Evolutionary conservation across 495 filamentous ascomycete species (phyloP).

Genomic region (Annulohypoxylon nitens): DNA sequence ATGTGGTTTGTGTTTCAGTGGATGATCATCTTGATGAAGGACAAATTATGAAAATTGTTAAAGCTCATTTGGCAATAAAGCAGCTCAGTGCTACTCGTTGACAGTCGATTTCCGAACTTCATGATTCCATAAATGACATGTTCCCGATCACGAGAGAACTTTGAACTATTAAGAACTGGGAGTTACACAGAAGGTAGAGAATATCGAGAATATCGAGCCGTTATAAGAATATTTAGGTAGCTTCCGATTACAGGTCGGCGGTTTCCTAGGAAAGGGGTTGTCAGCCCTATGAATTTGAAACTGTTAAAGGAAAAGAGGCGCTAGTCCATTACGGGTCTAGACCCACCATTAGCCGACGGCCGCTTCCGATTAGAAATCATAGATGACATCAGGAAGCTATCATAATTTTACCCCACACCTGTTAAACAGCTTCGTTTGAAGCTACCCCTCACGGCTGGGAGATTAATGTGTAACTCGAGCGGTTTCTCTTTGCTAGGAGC

Average conservation of each 20-base stretch:
- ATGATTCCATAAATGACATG: background rate
- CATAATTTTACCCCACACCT: constrained; percentile 33
- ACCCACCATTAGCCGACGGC: constrained; percentile 3
- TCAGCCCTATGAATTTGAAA: constrained; percentile 35
- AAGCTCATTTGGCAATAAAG: background rate
- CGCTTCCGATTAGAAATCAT: constrained; percentile 24
- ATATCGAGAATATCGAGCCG: background rate
- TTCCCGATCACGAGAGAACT: background rate
- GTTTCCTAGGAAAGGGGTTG: constrained; percentile 25
- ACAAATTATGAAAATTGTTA: background rate
- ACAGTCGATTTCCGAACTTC: background rate
- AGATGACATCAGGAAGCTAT: constrained; percentile 38
- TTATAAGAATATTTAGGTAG: constrained; percentile 1
- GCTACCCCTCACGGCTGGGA: constrained; percentile 9
- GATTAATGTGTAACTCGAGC: background rate
- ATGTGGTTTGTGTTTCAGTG: background rate
- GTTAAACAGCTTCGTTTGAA: constrained; percentile 21
- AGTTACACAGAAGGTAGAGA: background rate
- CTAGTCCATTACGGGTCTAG: constrained; percentile 16
- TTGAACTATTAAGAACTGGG: too few species aligned
- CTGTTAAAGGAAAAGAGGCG: constrained; percentile 1
- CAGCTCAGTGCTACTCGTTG: background rate
- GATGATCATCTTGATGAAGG: constrained; percentile 7
- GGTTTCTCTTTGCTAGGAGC: background rate
- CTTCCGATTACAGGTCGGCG: background rate